A percentile compares a stretch with the other conserved stretches of the same genome.
These are phyloP conservation scores for Dovyalis caffra DNA, from an alignment of 345 rosid species.

Conservation along the genomic window DNA sequence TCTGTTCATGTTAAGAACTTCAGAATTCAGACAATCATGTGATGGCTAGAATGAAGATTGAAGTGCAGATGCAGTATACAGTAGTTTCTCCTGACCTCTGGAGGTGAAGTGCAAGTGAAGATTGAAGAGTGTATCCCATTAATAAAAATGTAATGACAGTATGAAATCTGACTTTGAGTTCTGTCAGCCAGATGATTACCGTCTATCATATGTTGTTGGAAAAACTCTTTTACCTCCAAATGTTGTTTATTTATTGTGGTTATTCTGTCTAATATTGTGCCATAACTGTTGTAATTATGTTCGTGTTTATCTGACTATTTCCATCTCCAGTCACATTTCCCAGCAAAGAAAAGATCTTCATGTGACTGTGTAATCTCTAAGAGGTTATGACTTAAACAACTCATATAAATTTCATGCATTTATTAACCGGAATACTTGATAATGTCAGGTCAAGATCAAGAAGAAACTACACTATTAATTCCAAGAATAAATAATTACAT, in stretches of 20 bases:
- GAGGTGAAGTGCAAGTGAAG: not conserved
- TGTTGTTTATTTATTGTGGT: not conserved
- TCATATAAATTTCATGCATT: no score
- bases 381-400: not conserved
- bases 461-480: not conserved
- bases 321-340: not conserved
- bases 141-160: conserved; percentile 7
- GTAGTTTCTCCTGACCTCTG: not conserved
- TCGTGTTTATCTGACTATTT: not conserved
- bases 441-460: not conserved
- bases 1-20: not conserved
- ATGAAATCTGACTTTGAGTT: not conserved
- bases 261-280: not conserved
- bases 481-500: not conserved
- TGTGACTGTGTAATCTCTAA: not conserved
- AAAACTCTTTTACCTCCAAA: not conserved
- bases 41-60: conserved; percentile 1
- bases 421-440: not conserved
- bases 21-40: not conserved
- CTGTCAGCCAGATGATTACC: not conserved
- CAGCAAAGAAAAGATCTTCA: not conserved
- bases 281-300: not conserved
- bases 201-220: conserved; percentile 3
- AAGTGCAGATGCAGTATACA: not conserved
- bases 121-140: not conserved